Base-by-base conservation (phyloP, 345 rosid genomes). In the Erodium maritimum region DNA sequence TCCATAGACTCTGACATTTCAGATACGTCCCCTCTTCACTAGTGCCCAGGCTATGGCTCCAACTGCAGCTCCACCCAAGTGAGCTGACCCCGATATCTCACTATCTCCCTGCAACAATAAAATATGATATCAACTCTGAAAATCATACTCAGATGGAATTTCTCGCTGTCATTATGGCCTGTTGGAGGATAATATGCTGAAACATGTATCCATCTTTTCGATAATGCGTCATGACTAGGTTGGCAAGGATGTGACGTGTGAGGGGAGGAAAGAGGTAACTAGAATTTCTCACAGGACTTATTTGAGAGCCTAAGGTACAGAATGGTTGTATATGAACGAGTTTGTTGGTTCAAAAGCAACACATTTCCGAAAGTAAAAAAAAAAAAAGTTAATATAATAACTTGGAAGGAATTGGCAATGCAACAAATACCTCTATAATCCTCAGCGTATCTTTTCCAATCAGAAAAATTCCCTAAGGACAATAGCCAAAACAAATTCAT, bases 31-130 rank as follows among this genome's bases (percentile, higher is more conserved):
- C 65, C 69, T 77, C 74, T 78, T 76, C 10, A 87, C 67, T 61
- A 80, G 72, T 54, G 79, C 79, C 90, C 87, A 93, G 51, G 87
- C 84, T 21, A 93, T 23, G 29, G 84, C 95, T 20, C 91, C 96
- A 75, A 89, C 96, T 37, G 86, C 95, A 14, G 85, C 96, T 64
- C 99, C 99, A 19, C 96, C 99, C 74, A 89, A 63, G 65, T 89
- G 99, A 61, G 90, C 90, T 6, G 96, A 75, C 60, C 99, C 94
- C 3, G 96, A 89, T 25, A 93, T 80, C 61, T 87, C 75, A 68
- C 77, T 80, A 64, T 93, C 57, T 20, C 94, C 87, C 95, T 89
- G 81, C 59, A 75, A 48, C 25, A 57, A 48, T 58, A 55, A 16
- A 22, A 55, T 20, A 9, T 23, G 9, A 25, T 3, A 2, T n/a